Conservation (phyloP, 2,329 filamentous ascomycete genomes). For the Fusarium oxysporum region DNA sequence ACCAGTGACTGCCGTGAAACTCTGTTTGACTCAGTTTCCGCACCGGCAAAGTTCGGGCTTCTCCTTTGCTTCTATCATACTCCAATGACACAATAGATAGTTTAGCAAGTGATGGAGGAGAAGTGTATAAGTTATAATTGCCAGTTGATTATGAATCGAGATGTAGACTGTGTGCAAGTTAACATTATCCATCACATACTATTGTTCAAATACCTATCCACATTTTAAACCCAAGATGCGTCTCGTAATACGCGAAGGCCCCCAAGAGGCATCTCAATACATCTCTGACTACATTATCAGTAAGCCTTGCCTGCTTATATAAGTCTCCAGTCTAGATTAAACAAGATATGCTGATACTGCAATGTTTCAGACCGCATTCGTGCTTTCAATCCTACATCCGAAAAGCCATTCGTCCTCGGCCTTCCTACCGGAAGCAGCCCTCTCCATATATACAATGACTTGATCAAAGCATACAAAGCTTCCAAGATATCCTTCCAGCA, state of each 20-base stretch:
- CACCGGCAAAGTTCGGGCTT: slow-evolving; percentile 20
- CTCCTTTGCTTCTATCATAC: background rate
- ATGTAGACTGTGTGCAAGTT: background rate
- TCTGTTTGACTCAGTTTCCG: accelerated
- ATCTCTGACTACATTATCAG: slow-evolving; percentile 20
- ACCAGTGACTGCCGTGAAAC: accelerated
- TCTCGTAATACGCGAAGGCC: slow-evolving; percentile 11
- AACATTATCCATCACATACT: background rate
- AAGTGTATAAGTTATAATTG: background rate
- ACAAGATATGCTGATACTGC: background rate
- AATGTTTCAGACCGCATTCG: background rate
- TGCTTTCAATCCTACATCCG: background rate
- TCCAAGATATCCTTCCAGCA: slow-evolving; percentile 14
- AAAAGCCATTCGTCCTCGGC: slow-evolving; percentile 13
- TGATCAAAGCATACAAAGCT: background rate
- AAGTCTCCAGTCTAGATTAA: background rate
- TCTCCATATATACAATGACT: slow-evolving; percentile 1
- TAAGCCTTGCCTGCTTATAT: background rate
- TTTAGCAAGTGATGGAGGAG: background rate
- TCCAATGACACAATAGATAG: background rate
- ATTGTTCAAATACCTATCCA: background rate
- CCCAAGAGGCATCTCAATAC: slow-evolving; percentile 10
- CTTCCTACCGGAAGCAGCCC: slow-evolving; percentile 10
- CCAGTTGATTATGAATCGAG: background rate
- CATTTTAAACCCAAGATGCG: background rate